These are phyloP conservation scores for Alternaria atra DNA, from an alignment of 2,329 filamentous ascomycete genomes.

Conservation along the genomic window DNA sequence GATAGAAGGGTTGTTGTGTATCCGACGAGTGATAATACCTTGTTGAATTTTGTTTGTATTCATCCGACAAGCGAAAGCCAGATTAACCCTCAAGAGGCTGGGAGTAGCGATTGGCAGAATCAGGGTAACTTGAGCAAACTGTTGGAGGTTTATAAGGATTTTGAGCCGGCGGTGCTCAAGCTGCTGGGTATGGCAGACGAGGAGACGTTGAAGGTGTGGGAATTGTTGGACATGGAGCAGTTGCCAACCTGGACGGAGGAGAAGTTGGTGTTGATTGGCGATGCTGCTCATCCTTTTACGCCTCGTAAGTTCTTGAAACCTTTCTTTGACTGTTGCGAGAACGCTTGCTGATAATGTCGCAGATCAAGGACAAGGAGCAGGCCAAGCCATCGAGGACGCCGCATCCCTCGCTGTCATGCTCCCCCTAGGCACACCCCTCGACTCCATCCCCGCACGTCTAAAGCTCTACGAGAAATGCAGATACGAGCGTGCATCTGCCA, in stretches of 20 bases:
- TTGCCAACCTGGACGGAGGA: constrained; percentile 65
- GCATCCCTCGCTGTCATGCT: constrained; percentile 67
- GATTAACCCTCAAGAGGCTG: constrained; percentile 16
- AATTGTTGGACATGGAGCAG: constrained; percentile 65
- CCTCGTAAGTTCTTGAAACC: constrained; percentile 62
- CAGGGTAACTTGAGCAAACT: constrained; percentile 49
- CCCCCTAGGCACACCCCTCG: constrained; percentile 53
- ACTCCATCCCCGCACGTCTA: constrained; percentile 64
- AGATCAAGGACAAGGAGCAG: constrained; percentile 70
- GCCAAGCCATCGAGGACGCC: constrained; percentile 72
- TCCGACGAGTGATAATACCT: constrained; percentile 57
- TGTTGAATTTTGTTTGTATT: constrained; percentile 59
- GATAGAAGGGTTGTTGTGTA: constrained; percentile 60
- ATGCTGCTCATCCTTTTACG: constrained; percentile 74
- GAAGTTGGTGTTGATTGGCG: constrained; percentile 67
- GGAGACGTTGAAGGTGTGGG: constrained; percentile 50
- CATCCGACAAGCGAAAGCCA: constrained; percentile 50
- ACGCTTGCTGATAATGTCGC: constrained; percentile 3
- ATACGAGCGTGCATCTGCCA: constrained; percentile 64
- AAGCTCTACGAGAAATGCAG: constrained; percentile 68
- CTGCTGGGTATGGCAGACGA: constrained; percentile 52
- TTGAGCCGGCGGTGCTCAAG: constrained; percentile 47
- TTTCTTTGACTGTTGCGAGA: too few relatives aligned
- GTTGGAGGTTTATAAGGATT: constrained; percentile 53
- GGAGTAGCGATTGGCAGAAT: constrained; percentile 48